Conservation (phyloP, 2,329 filamentous ascomycete species). For the Fusarium tanahbumbuense region DNA sequence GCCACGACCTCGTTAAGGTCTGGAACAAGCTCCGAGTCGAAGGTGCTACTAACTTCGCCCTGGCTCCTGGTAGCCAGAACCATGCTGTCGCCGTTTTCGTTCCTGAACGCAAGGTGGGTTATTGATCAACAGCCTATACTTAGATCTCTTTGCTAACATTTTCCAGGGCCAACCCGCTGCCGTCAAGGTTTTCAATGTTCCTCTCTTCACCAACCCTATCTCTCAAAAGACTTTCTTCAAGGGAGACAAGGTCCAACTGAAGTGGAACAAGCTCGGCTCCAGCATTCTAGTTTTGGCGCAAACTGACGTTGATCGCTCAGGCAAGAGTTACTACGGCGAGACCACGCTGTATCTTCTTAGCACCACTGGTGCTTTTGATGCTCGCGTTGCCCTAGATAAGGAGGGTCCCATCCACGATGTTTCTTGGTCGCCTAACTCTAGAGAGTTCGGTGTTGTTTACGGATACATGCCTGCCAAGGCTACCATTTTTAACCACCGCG, state of each 20-base stretch:
- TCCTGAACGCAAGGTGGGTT: constrained; percentile 86
- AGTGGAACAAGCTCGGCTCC: constrained; percentile 95
- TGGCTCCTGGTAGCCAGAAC: constrained; percentile 84
- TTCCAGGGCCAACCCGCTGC: constrained; percentile 87
- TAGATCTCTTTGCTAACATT: constrained; percentile 25
- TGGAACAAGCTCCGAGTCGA: constrained; percentile 97
- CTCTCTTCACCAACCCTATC: constrained; percentile 82
- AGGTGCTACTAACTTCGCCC: constrained; percentile 87
- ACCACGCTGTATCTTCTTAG: constrained; percentile 96
- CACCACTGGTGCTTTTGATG: constrained; percentile 91
- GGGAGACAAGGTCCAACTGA: constrained; percentile 97
- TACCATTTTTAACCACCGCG: constrained; percentile 94
- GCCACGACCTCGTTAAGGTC: constrained; percentile 82
- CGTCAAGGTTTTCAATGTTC: constrained; percentile 94
- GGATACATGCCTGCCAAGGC: constrained; percentile 99
- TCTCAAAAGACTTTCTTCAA: constrained; percentile 99
- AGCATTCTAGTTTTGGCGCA: constrained; percentile 94
- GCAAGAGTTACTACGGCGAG: constrained; percentile 99
- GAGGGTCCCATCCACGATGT: constrained; percentile 98
- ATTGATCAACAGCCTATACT: background rate
- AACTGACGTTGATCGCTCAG: constrained; percentile 97
- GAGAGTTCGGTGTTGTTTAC: constrained; percentile 97
- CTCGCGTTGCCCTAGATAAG: constrained; percentile 91
- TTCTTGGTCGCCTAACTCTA: constrained; percentile 97
- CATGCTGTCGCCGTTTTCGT: constrained; percentile 95